phyloP scores from a whole-genome alignment of 306 rosid genomes.

The Quercus wislizeni region DNA sequence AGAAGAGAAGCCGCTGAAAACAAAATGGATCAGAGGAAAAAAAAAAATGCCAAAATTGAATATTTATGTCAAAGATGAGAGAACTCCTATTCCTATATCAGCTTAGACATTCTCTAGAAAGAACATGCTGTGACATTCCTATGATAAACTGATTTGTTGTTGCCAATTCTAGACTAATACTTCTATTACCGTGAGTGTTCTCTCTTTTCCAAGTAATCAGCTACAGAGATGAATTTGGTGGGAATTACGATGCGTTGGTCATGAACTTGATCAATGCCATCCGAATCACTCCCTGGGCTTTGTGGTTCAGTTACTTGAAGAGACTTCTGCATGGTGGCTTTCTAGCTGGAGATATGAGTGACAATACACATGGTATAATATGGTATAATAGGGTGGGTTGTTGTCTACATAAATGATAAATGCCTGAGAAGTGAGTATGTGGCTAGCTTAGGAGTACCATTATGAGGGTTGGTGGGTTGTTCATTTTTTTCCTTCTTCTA shows the following conservation, averaged over 20 bases:
- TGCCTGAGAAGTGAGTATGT: constrained; percentile 69
- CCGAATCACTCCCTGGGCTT: constrained; percentile 17
- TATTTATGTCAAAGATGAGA: neutral
- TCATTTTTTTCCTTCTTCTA: constrained; percentile 25
- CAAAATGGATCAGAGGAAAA: neutral
- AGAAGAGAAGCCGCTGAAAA: constrained; percentile 4
- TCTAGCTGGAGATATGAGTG: constrained; percentile 26
- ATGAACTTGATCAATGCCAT: constrained; percentile 41
- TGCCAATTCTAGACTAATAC: constrained; percentile 5
- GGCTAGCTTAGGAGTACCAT: constrained; percentile 39
- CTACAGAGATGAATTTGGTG: constrained; percentile 38
- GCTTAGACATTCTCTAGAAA: neutral
- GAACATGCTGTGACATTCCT: neutral
- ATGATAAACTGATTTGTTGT: neutral
- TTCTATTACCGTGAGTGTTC: constrained; percentile 58
- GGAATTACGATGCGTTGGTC: constrained; percentile 67
- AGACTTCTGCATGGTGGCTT: constrained; percentile 45
- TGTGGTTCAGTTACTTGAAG: constrained; percentile 30
- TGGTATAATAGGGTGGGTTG: constrained; percentile 8
- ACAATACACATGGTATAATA: constrained; percentile 18
- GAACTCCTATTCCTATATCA: neutral
- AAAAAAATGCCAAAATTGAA: neutral
- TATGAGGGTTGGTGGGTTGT: constrained; percentile 45
- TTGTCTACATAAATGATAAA: constrained; percentile 61
- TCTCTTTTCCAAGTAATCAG: constrained; percentile 45